Conservation (phyloP, 2,329 filamentous ascomycete species). For the Epichloe hybrida region DNA sequence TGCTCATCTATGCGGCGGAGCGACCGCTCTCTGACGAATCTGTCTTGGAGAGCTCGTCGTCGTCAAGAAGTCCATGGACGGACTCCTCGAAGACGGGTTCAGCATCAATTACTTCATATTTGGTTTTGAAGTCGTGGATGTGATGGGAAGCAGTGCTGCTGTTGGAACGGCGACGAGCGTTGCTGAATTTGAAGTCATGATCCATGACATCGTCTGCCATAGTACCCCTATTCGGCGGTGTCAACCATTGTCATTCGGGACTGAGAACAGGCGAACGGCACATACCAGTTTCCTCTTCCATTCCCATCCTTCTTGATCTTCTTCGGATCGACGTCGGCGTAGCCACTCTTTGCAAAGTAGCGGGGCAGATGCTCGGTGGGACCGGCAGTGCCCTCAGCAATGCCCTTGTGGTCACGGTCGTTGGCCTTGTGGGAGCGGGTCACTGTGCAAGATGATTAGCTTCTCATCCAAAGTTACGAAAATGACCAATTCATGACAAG, state of each 20-base stretch:
- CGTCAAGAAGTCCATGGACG: conserved; percentile 54
- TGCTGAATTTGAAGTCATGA: conserved; percentile 68
- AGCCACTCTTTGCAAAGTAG: conserved; percentile 84
- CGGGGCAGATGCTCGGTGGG: conserved; percentile 68
- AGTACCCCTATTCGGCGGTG: conserved; percentile 51
- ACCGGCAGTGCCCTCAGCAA: conserved; percentile 59
- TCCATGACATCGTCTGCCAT: conserved; percentile 76
- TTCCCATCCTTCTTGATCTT: conserved; percentile 95
- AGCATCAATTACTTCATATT: conserved; percentile 81
- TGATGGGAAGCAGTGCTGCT: conserved; percentile 61
- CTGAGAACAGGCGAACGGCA: neutral
- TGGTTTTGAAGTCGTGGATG: conserved; percentile 78
- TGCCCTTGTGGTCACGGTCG: conserved; percentile 75
- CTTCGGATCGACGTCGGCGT: conserved; percentile 69
- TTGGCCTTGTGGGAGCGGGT: conserved; percentile 95
- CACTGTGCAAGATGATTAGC: conserved; percentile 42
- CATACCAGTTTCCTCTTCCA: conserved; percentile 89
- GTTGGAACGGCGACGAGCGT: conserved; percentile 85
- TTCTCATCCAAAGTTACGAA: neutral
- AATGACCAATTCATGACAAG: neutral
- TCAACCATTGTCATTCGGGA: neutral
- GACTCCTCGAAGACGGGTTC: conserved; percentile 90
- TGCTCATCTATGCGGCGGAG: conserved; percentile 31
- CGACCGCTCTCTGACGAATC: conserved; percentile 46
- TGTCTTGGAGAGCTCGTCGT: conserved; percentile 43